Evolutionary conservation across 257 asterid species (phyloP), one percentile per base, ranked within the genome.

Genomic region (Petrea volubilis): DNA sequence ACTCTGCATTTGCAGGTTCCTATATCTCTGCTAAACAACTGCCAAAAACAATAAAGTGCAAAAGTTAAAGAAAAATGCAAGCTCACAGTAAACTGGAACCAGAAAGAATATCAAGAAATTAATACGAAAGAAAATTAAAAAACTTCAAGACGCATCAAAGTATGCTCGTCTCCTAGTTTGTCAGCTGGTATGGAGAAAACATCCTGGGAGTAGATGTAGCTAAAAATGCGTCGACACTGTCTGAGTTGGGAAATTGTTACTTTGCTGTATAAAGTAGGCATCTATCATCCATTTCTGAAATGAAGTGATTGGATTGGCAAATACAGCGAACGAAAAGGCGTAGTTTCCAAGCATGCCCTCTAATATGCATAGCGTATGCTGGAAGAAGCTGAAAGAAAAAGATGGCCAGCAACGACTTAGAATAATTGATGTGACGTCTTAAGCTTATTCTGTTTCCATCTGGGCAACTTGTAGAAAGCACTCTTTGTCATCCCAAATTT

Each of bases 371-470:
- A n/a, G n/a, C n/a, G n/a, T n/a, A n/a, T n/a, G n/a, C n/a, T n/a
- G n/a, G n/a, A n/a, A n/a, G n/a, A n/a, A n/a, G n/a, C n/a, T n/a
- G n/a, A n/a, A n/a, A n/a, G n/a, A n/a, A n/a, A 27, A 34, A 68
- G 76, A 82, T 41, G 82, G 0, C 38, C 76, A 50, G 51, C 52
- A 40, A 56, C 61, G 44, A 64, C 55, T 80, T 73, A 92, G 83
- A 92, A 92, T 78, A 92, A 81, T 13, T 86, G 81, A 53, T 82
- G 86, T 59, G 86, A 14, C 77, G 74, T 60, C 79, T 92, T 92
- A 1, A 87, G 63, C 88, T 89, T 92, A 72, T 84, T 82, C 77
- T 81, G 96, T 81, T 82, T 92, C 98, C 98, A 92, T 78, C 84
- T 87, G 4, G 98, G 98, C 73, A 92, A 78, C 81, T 82, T 81